Base-by-base conservation (phyloP, 2,329 filamentous ascomycete genomes). In the Acrocalymma vagum region DNA sequence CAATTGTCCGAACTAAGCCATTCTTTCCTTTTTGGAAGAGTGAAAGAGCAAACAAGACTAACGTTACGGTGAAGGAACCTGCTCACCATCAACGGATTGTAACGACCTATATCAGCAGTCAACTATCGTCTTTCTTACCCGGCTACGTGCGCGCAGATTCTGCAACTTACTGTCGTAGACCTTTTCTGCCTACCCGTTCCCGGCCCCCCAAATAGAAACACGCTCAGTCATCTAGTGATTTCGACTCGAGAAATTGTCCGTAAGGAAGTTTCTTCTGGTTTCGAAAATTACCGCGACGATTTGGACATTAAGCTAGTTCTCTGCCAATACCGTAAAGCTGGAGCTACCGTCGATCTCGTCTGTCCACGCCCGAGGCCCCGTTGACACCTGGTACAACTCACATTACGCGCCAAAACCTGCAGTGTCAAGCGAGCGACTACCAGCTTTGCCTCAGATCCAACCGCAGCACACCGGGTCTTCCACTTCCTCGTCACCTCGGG, bases 321-420 rank as follows among this genome's bases (percentile, higher is more conserved):
- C 50, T 43, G 31, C 47, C 68, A 77, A 83, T 76, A 87, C 84
- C 88, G 89, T 83, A 86, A 94, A 92, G 80, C 90, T 95, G 90
- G 90, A 92, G 88, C 85, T 92, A 73, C 88, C 89, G 77, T 88
- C 88, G 76, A 87, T 91, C 69, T 87, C 87, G 68, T 85, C 89
- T 78, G 83, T 88, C 78, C 86, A 89, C 75, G 83, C 85, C 82
- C 86, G 88, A 83, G 86, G 86, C 78, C 80, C 81, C 68, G 80
- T 82, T 73, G 86, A 92, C 74, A 78, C 78, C 71, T 90, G 84
- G 75, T 88, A 86, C 75, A 85, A 84, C 73, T 76, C 80, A 67
- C 81, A 86, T 74, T 80, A 82, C 67, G 71, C 77, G 55, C 82
- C 86, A 70, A 82, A 83, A 70, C 77, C 80, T 62, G 72, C 83